Evolutionary conservation across 2,329 filamentous ascomycete genomes (phyloP).

Genomic region (Claviceps digitariae): DNA sequence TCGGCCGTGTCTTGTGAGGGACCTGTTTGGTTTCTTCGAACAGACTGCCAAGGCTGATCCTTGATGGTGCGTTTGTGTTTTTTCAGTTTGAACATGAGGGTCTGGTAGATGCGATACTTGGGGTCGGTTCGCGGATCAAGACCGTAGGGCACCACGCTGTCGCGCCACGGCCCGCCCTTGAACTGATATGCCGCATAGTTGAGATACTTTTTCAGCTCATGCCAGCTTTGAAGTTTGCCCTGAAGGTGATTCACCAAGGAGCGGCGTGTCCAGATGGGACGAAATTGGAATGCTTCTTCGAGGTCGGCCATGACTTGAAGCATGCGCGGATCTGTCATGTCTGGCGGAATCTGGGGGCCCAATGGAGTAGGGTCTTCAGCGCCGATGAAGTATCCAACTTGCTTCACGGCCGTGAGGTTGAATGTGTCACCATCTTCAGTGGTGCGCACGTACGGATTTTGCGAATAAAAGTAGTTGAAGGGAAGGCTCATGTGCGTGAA

Average conservation of each 20-base stretch:
- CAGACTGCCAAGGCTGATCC: slow-evolving; percentile 34
- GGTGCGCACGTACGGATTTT: slow-evolving; percentile 64
- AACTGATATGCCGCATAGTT: slow-evolving; percentile 88
- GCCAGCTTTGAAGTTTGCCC: slow-evolving; percentile 35
- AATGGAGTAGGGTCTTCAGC: slow-evolving; percentile 46
- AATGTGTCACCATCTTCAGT: slow-evolving; percentile 42
- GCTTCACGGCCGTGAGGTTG: slow-evolving; percentile 46
- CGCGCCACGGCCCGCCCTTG: slow-evolving; percentile 81
- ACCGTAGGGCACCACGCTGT: slow-evolving; percentile 74
- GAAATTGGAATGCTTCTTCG: slow-evolving; percentile 50
- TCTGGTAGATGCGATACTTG: slow-evolving; percentile 73
- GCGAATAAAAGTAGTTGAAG: slow-evolving; percentile 70
- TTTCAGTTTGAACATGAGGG: slow-evolving; percentile 68
- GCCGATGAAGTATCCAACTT: slow-evolving; percentile 44
- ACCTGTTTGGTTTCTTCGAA: slow-evolving; percentile 26
- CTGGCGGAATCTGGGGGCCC: slow-evolving; percentile 47
- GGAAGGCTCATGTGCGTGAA: slow-evolving; percentile 62
- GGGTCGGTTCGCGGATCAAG: slow-evolving; percentile 71
- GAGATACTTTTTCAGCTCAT: slow-evolving; percentile 57
- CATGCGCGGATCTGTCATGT: slow-evolving; percentile 46
- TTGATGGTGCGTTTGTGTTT: slow-evolving; percentile 33
- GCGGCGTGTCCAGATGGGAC: slow-evolving; percentile 79
- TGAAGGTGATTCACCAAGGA: slow-evolving; percentile 62
- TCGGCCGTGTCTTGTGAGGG: slow-evolving; percentile 26
- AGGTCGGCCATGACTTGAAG: slow-evolving; percentile 52